Evolutionary conservation across 2,329 filamentous ascomycete genomes (phyloP).

Genomic region (Fusarium camptoceras): DNA sequence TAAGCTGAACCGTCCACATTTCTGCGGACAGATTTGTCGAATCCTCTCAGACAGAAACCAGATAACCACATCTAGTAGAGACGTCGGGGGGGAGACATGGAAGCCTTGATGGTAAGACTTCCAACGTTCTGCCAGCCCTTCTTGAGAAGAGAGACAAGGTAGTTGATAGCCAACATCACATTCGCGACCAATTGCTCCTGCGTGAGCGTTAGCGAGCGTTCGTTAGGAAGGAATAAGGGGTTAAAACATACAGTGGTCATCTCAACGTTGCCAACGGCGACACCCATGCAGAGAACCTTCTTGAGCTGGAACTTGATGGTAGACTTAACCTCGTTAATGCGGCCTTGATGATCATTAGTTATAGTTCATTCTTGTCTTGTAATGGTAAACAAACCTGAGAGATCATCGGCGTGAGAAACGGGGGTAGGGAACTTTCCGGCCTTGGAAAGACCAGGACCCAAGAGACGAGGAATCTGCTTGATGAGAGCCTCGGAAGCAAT

Average conservation of each 20-base stretch:
- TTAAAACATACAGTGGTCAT: conserved; percentile 71
- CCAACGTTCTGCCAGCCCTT: conserved; percentile 99
- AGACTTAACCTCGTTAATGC: conserved; percentile 99
- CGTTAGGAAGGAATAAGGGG: not conserved
- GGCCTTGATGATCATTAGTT: conserved; percentile 57
- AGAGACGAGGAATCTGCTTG: conserved; percentile 99
- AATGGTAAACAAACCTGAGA: conserved; percentile 62
- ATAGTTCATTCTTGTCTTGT: not conserved
- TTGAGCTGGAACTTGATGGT: conserved; percentile 99
- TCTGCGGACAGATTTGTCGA: conserved; percentile 35
- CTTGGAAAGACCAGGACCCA: conserved; percentile 98
- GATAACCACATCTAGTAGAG: conserved; percentile 78
- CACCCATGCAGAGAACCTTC: conserved; percentile 99
- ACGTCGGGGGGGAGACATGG: conserved; percentile 98
- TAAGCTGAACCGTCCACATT: conserved; percentile 33
- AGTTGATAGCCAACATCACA: conserved; percentile 99
- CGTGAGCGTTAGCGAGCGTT: not conserved
- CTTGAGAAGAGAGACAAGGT: conserved; percentile 98
- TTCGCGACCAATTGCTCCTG: conserved; percentile 96
- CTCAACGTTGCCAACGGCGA: conserved; percentile 97
- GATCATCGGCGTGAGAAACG: conserved; percentile 95
- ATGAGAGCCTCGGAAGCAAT: conserved; percentile 96
- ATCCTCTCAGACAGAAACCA: conserved; percentile 40
- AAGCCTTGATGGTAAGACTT: conserved; percentile 99
- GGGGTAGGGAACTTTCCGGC: conserved; percentile 99